phyloP scores from a whole-genome alignment of 345 rosid species.

The Sisymbrium altissimum region DNA sequence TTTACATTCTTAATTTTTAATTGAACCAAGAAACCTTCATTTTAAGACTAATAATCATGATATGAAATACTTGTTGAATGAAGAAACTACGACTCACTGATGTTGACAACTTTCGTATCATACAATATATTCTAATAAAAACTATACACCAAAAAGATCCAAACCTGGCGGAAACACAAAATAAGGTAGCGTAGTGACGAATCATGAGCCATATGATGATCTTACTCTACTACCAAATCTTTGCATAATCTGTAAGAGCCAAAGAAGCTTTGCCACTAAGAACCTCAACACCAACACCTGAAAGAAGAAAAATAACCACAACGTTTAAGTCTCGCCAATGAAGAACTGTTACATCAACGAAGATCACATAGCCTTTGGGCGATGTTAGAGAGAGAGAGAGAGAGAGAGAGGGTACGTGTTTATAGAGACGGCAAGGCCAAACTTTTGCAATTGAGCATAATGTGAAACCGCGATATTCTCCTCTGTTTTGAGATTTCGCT shows the following conservation, averaged over 20 bases:
- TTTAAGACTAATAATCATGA: neutral
- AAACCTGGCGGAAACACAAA: constrained; percentile 4
- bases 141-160: constrained; percentile 19
- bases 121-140: constrained; percentile 1
- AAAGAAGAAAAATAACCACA: neutral
- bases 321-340: neutral
- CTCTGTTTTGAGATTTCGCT: constrained; percentile 28
- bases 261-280: neutral
- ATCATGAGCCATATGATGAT: constrained; percentile 26
- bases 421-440: constrained; percentile 10
- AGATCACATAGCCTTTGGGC: neutral
- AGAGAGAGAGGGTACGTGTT: constrained; percentile 5
- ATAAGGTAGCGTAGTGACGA: neutral
- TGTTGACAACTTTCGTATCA: neutral
- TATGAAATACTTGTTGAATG: neutral
- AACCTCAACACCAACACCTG: constrained; percentile 9
- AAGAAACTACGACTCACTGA: neutral
- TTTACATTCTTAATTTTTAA: neutral
- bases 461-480: constrained; percentile 30
- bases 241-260: constrained; percentile 12
- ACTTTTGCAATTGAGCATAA: constrained; percentile 26
- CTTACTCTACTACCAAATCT: constrained; percentile 9
- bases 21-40: neutral
- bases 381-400: neutral
- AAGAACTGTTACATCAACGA: neutral